Conservation (phyloP, 192 early-diverging fungal species). For the Lunasporangiospora selenospora region DNA sequence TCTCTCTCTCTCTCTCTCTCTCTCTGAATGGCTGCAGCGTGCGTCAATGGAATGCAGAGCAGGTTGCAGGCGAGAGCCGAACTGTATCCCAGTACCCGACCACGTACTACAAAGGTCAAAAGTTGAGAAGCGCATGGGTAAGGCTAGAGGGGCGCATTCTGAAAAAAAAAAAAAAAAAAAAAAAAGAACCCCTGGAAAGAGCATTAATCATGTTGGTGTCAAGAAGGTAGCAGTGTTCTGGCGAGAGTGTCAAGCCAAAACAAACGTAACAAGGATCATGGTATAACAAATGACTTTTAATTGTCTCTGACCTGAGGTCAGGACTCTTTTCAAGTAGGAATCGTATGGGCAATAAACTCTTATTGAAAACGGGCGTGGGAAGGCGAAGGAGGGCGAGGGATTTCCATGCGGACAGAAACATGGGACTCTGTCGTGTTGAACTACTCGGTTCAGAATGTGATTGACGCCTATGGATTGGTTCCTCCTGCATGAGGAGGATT, state of each 20-base stretch:
- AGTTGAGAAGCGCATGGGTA: not conserved
- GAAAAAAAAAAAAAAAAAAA: slow-evolving; percentile 1
- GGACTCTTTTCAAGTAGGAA: too few species aligned
- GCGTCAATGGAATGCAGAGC: not conserved
- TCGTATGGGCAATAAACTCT: slow-evolving; percentile 4
- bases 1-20: not conserved
- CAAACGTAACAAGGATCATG: not conserved
- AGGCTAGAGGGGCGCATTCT: not conserved
- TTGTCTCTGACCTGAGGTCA: too few species aligned
- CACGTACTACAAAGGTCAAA: not conserved
- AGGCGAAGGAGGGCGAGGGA: not conserved
- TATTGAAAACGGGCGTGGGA: not conserved
- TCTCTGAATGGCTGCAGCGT: slow-evolving; percentile 20
- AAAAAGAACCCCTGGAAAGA: not conserved
- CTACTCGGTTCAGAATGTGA: too few species aligned
- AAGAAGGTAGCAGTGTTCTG: not conserved
- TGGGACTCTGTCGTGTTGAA: too few species aligned
- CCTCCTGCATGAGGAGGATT: too few species aligned
- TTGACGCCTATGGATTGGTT: too few species aligned
- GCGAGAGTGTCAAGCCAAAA: not conserved
- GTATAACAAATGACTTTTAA: too few species aligned
- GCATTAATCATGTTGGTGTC: not conserved
- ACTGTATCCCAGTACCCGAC: not conserved
- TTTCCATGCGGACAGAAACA: too few species aligned
- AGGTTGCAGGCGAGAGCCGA: not conserved